phyloP scores from a whole-genome alignment of 2,329 filamentous ascomycete species.

The Mycogone perniciosa region DNA sequence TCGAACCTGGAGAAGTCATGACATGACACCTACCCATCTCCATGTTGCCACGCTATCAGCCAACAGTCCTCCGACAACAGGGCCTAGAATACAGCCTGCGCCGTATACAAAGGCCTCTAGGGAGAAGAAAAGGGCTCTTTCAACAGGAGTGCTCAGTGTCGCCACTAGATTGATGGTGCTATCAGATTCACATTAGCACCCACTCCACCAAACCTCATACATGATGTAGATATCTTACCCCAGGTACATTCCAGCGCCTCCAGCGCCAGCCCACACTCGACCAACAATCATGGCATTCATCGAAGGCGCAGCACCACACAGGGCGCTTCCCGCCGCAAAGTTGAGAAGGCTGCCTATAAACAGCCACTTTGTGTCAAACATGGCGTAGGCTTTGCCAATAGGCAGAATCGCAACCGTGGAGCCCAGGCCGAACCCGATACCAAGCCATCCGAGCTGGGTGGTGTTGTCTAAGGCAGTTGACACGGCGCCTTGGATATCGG shows the following conservation, averaged over 20 bases:
- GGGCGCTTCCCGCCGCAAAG: constrained; percentile 24
- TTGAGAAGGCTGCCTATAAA: constrained; percentile 20
- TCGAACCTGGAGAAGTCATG: neutral
- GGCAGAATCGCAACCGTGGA: constrained; percentile 32
- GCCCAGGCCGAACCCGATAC: constrained; percentile 34
- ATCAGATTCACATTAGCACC: constrained; percentile 11
- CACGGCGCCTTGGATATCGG: constrained; percentile 40
- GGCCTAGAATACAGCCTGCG: constrained; percentile 29
- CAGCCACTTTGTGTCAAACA: constrained; percentile 40
- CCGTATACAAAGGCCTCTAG: constrained; percentile 14
- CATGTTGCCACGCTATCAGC: constrained; percentile 15
- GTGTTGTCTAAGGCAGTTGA: constrained; percentile 31
- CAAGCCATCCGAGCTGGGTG: constrained; percentile 36
- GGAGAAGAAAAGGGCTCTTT: constrained; percentile 22
- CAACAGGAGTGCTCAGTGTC: constrained; percentile 19
- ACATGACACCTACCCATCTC: neutral
- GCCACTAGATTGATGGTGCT: neutral
- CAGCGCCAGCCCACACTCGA: constrained; percentile 35
- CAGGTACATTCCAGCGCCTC: constrained; percentile 36
- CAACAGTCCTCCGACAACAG: constrained; percentile 37
- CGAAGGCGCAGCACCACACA: constrained; percentile 36
- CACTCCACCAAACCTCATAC: neutral
- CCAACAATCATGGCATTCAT: constrained; percentile 42
- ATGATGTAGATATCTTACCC: constrained; percentile 15
- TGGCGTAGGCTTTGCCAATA: constrained; percentile 31